Percentiles rank a stretch among this genome's conserved stretches.
phyloP scores from a whole-genome alignment of 2,329 filamentous ascomycete species.

The Onygena corvina region DNA sequence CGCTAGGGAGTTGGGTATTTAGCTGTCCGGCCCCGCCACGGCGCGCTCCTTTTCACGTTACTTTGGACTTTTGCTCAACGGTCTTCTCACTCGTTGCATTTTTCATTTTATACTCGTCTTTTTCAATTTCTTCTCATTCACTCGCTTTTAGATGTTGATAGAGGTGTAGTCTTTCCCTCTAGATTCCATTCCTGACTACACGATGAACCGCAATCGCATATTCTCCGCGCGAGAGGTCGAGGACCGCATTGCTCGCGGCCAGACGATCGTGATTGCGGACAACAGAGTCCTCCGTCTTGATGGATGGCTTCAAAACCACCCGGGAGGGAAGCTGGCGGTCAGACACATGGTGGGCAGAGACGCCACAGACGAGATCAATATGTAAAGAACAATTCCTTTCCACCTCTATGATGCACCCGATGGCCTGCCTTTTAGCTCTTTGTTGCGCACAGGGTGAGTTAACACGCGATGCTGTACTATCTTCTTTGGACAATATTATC shows the following conservation, averaged over 20 bases:
- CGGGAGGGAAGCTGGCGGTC: conserved; percentile 81
- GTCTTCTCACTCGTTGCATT: background rate
- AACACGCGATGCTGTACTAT: background rate
- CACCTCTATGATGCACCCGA: background rate
- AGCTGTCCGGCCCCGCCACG: background rate
- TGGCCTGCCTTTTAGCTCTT: background rate
- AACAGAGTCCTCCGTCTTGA: conserved; percentile 74
- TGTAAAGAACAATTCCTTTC: conserved; percentile 44
- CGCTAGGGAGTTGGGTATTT: conserved; percentile 1
- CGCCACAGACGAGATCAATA: conserved; percentile 85
- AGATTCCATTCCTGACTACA: background rate
- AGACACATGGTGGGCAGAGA: conserved; percentile 85
- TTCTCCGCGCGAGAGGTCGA: conserved; percentile 58
- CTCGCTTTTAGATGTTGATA: background rate
- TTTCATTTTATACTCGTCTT: background rate
- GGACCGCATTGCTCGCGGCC: conserved; percentile 67
- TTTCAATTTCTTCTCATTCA: background rate
- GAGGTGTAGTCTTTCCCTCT: background rate
- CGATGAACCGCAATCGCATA: conserved; percentile 21
- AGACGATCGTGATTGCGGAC: conserved; percentile 67
- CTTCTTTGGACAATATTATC: background rate
- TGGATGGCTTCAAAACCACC: conserved; percentile 77
- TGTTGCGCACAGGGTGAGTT: background rate
- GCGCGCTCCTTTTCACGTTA: background rate
- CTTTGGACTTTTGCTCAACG: background rate